phyloP scores from a whole-genome alignment of 139 green algal species.

The Haematococcus sp. region DNA sequence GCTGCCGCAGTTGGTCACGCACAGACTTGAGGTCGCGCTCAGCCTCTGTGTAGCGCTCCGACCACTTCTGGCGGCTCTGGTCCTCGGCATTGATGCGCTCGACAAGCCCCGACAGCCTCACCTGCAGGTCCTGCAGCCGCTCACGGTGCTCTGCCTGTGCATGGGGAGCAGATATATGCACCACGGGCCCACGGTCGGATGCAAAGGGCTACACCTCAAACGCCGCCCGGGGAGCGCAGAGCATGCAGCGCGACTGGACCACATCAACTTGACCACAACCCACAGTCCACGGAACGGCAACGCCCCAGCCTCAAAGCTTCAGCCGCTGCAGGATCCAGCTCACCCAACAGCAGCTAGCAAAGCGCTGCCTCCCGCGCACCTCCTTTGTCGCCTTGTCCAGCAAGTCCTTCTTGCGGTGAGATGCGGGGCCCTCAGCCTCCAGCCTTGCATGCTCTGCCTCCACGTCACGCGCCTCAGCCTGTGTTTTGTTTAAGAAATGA shows the following conservation, averaged over 20 bases:
- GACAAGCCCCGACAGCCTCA: conserved; percentile 16
- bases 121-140: conserved; percentile 42
- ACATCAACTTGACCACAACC: too few relatives aligned
- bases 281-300: too few relatives aligned
- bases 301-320: too few relatives aligned
- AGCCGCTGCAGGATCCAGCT: too few relatives aligned
- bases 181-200: too few relatives aligned
- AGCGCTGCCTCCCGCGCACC: conserved; percentile 11
- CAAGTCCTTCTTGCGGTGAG: conserved; percentile 69
- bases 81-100: conserved; percentile 33
- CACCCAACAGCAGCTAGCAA: too few relatives aligned
- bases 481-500: too few relatives aligned
- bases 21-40: conserved; percentile 39
- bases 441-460: conserved; percentile 54
- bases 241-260: too few relatives aligned
- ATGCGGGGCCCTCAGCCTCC: conserved; percentile 58
- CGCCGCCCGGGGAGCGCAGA: too few relatives aligned
- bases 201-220: too few relatives aligned
- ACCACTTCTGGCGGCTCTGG: conserved; percentile 18
- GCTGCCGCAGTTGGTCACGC: conserved; percentile 41
- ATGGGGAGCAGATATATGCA: too few relatives aligned
- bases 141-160: conserved; percentile 71
- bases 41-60: conserved; percentile 31
- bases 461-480: conserved; percentile 35
- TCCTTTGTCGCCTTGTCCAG: conserved; percentile 82